These are phyloP conservation scores for Saccharomyces pastorianus DNA, from an alignment of 1,139 yeast genomes.

Conservation along the genomic window DNA sequence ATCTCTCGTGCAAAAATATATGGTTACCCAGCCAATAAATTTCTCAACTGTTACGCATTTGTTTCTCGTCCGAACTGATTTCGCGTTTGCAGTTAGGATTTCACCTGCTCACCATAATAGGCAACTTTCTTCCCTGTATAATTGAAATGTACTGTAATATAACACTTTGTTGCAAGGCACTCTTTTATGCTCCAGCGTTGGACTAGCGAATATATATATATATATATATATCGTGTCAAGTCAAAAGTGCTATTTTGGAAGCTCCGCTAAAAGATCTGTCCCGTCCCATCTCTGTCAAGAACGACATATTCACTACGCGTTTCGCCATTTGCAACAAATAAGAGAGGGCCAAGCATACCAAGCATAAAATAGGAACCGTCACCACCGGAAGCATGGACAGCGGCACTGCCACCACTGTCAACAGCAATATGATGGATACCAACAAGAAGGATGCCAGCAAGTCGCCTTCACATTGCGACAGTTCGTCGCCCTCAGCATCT, in stretches of 20 bases:
- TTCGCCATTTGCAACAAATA: neutral
- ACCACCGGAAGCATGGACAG: too few species aligned
- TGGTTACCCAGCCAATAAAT: neutral
- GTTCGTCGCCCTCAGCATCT: neutral
- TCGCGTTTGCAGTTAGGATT: neutral
- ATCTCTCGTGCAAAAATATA: neutral
- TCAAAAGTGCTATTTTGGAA: neutral
- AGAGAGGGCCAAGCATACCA: neutral
- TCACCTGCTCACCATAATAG: neutral
- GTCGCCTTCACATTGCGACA: neutral
- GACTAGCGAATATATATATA: too few species aligned
- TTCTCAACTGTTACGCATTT: neutral
- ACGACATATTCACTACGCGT: neutral
- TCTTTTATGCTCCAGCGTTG: too few species aligned
- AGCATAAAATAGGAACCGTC: neutral
- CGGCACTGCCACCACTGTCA: neutral
- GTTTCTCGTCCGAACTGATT: neutral
- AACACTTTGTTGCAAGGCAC: neutral
- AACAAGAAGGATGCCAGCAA: constrained; percentile 1
- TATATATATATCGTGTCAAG: neutral
- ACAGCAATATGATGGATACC: neutral
- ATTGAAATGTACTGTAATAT: neutral
- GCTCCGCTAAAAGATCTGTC: neutral
- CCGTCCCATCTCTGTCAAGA: neutral
- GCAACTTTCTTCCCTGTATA: neutral